Evolutionary conservation across 2,329 filamentous ascomycete species (phyloP).

Genomic region (Parastagonospora avenae): DNA sequence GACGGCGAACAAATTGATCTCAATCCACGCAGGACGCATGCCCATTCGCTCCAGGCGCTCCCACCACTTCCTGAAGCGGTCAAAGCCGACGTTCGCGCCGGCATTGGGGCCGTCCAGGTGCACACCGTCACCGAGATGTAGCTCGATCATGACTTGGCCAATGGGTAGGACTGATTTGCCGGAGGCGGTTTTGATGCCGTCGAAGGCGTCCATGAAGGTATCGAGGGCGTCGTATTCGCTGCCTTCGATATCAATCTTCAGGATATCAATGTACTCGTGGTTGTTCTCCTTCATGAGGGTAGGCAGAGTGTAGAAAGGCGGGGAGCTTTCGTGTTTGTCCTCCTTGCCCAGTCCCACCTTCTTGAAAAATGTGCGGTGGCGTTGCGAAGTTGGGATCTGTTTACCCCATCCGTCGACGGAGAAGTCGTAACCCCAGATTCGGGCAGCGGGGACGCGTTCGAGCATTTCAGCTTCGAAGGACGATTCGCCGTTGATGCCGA

Average conservation of each 20-base stretch:
- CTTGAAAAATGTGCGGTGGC: slow-evolving; percentile 36
- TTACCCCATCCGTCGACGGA: slow-evolving; percentile 37
- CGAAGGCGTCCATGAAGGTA: slow-evolving; percentile 38
- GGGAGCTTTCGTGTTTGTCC: slow-evolving; percentile 23
- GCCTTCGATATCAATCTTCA: slow-evolving; percentile 43
- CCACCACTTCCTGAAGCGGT: slow-evolving; percentile 39
- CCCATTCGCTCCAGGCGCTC: slow-evolving; percentile 41
- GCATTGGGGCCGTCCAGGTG: slow-evolving; percentile 5
- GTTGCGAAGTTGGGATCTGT: slow-evolving; percentile 28
- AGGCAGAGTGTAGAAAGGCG: slow-evolving; percentile 37
- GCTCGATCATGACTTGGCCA: slow-evolving; percentile 42
- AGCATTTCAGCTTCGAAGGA: slow-evolving; percentile 44
- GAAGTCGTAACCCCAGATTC: slow-evolving; percentile 43
- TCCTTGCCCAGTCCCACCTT: slow-evolving; percentile 35
- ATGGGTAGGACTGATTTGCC: slow-evolving; percentile 33
- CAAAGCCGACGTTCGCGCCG: slow-evolving; percentile 29
- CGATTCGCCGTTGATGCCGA: slow-evolving; percentile 42
- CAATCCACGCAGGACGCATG: slow-evolving; percentile 42
- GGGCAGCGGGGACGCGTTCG: slow-evolving; percentile 36
- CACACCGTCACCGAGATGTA: slow-evolving; percentile 34
- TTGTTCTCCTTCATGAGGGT: slow-evolving; percentile 39
- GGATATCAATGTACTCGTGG: slow-evolving; percentile 41
- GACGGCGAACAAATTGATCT: slow-evolving; percentile 41
- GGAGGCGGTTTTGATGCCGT: slow-evolving; percentile 18
- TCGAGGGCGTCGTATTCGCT: slow-evolving; percentile 38